Percentiles rank a stretch among this genome's conserved stretches.
Conservation (phyloP, 306 rosid species). For the Cucumis cinereus region DNA sequence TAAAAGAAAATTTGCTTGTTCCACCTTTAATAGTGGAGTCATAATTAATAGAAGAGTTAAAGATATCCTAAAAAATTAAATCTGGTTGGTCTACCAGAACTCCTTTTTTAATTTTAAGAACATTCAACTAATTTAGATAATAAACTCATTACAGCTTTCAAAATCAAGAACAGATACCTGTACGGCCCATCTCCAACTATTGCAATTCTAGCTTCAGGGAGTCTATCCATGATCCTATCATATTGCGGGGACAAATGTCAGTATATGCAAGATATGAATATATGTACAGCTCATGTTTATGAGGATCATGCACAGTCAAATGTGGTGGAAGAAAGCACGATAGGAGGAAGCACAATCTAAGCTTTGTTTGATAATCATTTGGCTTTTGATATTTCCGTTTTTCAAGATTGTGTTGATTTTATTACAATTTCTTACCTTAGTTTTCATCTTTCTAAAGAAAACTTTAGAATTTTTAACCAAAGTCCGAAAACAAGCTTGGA, state of each 20-base stretch:
- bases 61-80: background rate
- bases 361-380: background rate
- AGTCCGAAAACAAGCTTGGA: too few species aligned
- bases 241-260: conserved; percentile 12
- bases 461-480: too few species aligned
- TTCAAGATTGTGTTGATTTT: too few species aligned
- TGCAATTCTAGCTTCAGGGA: conserved; percentile 85
- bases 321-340: background rate
- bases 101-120: background rate
- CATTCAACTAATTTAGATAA: background rate
- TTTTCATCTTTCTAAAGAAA: too few species aligned
- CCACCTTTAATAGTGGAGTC: background rate
- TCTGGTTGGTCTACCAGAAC: background rate
- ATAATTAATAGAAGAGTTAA: background rate
- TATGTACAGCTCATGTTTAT: background rate
- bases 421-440: too few species aligned
- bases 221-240: conserved; percentile 76
- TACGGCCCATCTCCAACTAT: conserved; percentile 93
- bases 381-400: too few species aligned
- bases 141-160: background rate
- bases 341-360: background rate
- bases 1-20: background rate
- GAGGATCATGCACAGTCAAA: background rate
- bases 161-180: conserved; percentile 35
- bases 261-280: background rate